Conservation (phyloP, 139 green algal species). For the Nannochloris sp. region DNA sequence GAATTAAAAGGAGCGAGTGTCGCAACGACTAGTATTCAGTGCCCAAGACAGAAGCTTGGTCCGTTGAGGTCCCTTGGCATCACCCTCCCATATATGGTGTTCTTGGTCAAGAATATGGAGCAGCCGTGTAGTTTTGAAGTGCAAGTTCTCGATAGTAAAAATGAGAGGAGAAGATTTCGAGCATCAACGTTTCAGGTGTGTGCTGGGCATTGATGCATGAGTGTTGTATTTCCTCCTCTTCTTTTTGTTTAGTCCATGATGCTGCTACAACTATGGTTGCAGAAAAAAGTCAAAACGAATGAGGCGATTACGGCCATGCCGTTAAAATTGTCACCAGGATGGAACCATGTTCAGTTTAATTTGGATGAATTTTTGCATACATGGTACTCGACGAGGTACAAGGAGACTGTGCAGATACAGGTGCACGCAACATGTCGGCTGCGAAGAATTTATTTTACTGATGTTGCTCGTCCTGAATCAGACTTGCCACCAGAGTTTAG, state of each 20-base stretch:
- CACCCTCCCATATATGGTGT: conserved; percentile 36
- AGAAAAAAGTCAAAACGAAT: conserved; percentile 21
- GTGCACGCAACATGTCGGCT: conserved; percentile 61
- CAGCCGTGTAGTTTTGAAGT: conserved; percentile 97
- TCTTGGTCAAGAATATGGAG: conserved; percentile 96
- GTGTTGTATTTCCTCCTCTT: not conserved
- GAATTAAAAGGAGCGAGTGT: conserved; percentile 90
- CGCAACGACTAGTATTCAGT: conserved; percentile 83
- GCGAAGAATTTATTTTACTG: conserved; percentile 91
- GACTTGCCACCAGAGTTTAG: conserved; percentile 92
- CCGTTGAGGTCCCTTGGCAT: conserved; percentile 31
- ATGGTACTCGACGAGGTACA: conserved; percentile 30
- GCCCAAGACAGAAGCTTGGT: conserved; percentile 84
- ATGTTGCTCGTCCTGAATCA: conserved; percentile 92
- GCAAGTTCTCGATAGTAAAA: conserved; percentile 96
- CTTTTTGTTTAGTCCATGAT: too few relatives aligned
- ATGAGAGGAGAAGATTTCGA: conserved; percentile 87
- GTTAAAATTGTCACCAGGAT: conserved; percentile 91
- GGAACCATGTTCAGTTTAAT: conserved; percentile 98
- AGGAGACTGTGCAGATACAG: not conserved
- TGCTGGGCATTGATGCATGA: not conserved
- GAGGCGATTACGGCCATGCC: conserved; percentile 98
- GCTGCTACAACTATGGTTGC: not conserved
- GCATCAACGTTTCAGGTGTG: conserved; percentile 83
- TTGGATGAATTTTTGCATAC: conserved; percentile 84